These are phyloP conservation scores for Astraeus odoratus DNA, from an alignment of 768 basidiomycete species.

Conservation along the genomic window DNA sequence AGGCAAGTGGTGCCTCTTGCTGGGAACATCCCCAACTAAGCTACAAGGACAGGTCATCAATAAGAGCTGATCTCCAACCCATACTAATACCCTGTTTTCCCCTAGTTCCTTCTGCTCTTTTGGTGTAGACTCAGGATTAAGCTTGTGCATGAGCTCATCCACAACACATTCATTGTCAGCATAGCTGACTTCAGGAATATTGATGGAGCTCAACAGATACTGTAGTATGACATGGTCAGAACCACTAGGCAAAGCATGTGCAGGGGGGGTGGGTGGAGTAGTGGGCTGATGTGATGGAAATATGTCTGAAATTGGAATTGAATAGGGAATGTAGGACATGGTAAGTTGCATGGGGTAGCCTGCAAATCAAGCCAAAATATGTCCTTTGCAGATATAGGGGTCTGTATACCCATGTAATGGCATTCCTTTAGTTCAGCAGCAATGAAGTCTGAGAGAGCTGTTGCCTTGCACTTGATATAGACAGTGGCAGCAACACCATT, in stretches of 20 bases:
- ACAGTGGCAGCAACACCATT: slow-evolving; percentile 31
- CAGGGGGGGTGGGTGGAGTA: slow-evolving; percentile 16
- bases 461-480: slow-evolving; percentile 24
- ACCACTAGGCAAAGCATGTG: slow-evolving; percentile 23
- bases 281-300: slow-evolving; percentile 3
- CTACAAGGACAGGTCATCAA: too few relatives aligned
- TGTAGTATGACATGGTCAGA: slow-evolving; percentile 23
- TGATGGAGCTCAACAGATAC: slow-evolving; percentile 29
- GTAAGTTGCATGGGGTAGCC: slow-evolving; percentile 10
- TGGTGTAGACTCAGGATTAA: slow-evolving; percentile 10
- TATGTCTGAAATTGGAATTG: slow-evolving; percentile 28
- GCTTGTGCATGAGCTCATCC: slow-evolving; percentile 26
- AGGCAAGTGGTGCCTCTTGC: too few relatives aligned
- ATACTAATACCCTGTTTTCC: slow-evolving; percentile 21
- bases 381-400: slow-evolving; percentile 18
- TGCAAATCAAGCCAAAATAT: slow-evolving; percentile 14
- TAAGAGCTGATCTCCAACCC: slow-evolving; percentile 34
- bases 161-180: slow-evolving; percentile 29
- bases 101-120: slow-evolving; percentile 17
- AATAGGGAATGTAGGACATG: slow-evolving; percentile 23
- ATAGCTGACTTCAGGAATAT: slow-evolving; percentile 35
- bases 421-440: slow-evolving; percentile 17
- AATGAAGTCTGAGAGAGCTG: slow-evolving; percentile 4
- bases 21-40: too few relatives aligned
- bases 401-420: slow-evolving; percentile 15